Base-by-base conservation (phyloP, 176 grass and related monocot genomes). In the Musa troglodytarum region DNA sequence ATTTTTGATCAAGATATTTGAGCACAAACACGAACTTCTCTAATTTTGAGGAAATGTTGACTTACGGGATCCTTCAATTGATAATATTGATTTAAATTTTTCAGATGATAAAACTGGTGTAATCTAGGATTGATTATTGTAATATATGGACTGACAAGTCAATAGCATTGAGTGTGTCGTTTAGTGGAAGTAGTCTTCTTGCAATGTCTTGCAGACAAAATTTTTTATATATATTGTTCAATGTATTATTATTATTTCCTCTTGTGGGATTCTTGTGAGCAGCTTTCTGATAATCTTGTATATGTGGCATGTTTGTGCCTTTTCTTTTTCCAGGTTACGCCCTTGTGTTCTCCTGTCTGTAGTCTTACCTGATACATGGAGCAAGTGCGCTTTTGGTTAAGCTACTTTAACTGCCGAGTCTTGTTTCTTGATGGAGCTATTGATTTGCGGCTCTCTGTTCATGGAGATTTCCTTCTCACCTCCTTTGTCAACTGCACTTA, bases 401-500 rank as follows among this genome's bases (percentile, higher is more conserved):
- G 79, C 79, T 92, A 82, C 82, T 82, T 83, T 73, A 75, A 87
- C 82, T 85, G 65, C 74, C 81, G 86, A 75, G 73, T 87, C 78
- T 94, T 88, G 13, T 79, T 92, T 77, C 86, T 89, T 19, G 88
- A 99, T 87, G 86, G 93, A 81, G 82, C 92, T 88, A 88, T 98
- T 92, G 91, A 87, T 81, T 89, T 91, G 91, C 92, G 96, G 69
- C 91, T 99, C 82, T 95, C 83, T 76, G 82, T 94, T 89, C 87
- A 86, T 70, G 83, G 91, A 78, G 86, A 89, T 81, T 89, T 89
- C 65, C 78, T 86, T 82, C 82, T 88, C 82, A 91, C 82, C 76
- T 92, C 88, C 68, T 94, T 89, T 82, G 82, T 95, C 84, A 99
- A 99, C 71, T 99, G 76, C 83, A 99, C 95, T 74, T 99, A 88